A percentile compares a stretch with the other conserved stretches of the same genome.
Evolutionary conservation across 129 eudicot species (phyloP).

Genomic region (Mikania micrantha): DNA sequence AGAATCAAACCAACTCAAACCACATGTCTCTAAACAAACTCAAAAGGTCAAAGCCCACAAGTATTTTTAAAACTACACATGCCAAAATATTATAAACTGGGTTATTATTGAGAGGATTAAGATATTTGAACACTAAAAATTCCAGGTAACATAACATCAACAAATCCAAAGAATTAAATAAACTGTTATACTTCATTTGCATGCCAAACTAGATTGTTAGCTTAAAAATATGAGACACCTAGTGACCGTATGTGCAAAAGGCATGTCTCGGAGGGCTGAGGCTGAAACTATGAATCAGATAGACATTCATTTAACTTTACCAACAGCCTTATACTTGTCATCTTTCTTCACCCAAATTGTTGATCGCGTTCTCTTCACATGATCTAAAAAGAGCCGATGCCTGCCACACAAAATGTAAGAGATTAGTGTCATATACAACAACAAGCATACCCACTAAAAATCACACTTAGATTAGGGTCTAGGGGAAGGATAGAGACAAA

Average conservation of each 20-base stretch:
- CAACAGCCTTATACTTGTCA: slow-evolving; percentile 2
- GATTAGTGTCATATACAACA: too few relatives aligned
- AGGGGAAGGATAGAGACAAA: too few relatives aligned
- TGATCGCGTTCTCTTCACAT: slow-evolving; percentile 8
- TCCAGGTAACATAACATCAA: slow-evolving; percentile 5
- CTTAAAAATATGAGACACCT: neutral
- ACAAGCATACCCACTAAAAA: too few relatives aligned
- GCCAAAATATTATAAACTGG: too few relatives aligned
- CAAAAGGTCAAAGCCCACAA: neutral
- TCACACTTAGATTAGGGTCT: too few relatives aligned
- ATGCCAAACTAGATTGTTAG: slow-evolving; percentile 10
- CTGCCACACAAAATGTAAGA: neutral
- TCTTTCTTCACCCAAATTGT: slow-evolving; percentile 5
- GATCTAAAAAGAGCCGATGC: neutral
- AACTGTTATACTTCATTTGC: slow-evolving; percentile 12
- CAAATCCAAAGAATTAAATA: slow-evolving; percentile 6
- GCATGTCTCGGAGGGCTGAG: neutral
- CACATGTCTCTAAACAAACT: neutral
- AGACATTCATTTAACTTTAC: neutral
- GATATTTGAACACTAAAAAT: neutral
- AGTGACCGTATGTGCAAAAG: slow-evolving; percentile 5
- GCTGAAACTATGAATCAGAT: neutral
- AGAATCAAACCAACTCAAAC: neutral
- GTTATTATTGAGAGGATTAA: neutral
- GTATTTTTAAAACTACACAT: neutral